These are phyloP conservation scores for Paraphysoderma sedebokerense DNA, from an alignment of 371 early-diverging fungal genomes.

Conservation along the genomic window DNA sequence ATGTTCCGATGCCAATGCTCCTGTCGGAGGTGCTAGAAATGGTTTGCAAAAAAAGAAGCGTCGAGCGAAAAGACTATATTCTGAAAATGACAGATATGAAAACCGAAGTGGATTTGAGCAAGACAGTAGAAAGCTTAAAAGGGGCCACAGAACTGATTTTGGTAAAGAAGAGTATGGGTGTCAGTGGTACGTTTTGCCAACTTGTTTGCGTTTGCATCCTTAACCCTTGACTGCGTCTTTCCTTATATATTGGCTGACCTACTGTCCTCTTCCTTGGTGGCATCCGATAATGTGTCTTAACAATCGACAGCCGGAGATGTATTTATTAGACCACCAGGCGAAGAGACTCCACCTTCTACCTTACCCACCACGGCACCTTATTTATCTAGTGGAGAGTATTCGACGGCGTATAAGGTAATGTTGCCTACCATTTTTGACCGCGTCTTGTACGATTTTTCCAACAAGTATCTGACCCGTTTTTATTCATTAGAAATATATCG, in stretches of 20 bases:
- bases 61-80: conserved; percentile 61
- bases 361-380: too few species aligned
- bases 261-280: too few species aligned
- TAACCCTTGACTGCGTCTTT: too few species aligned
- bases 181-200: conserved; percentile 27
- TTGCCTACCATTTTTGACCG: too few species aligned
- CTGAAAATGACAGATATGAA: conserved; percentile 60
- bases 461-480: too few species aligned
- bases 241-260: too few species aligned
- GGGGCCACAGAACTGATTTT: conserved; percentile 50
- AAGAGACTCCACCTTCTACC: conserved; percentile 5
- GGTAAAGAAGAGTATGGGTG: conserved; percentile 39
- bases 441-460: too few species aligned
- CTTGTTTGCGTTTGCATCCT: neutral
- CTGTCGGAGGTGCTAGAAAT: conserved; percentile 65
- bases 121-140: conserved; percentile 48
- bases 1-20: conserved; percentile 47
- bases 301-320: conserved; percentile 22
- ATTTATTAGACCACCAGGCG: conserved; percentile 28
- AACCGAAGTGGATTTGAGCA: conserved; percentile 51
- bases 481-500: too few species aligned
- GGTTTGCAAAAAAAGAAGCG: conserved; percentile 69
- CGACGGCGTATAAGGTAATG: too few species aligned
- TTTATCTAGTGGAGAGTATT: too few species aligned
- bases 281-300: too few species aligned